Base-by-base conservation (phyloP, 164 flowering plant species). In the Aristolochia contorta region DNA sequence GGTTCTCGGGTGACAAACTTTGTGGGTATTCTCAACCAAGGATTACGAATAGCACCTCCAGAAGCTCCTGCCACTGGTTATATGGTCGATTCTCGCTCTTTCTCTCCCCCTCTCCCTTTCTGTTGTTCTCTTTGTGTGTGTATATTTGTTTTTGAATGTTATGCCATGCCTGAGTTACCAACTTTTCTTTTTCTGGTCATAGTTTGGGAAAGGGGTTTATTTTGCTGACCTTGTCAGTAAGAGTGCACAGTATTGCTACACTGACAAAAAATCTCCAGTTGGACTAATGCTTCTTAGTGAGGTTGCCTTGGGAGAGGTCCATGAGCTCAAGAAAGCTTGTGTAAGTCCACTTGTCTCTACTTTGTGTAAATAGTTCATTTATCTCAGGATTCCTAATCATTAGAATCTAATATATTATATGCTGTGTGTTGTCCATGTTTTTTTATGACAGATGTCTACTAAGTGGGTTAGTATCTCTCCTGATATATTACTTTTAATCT, bases 151-250 rank as follows among this genome's bases (percentile, higher is more conserved):
- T 7, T 41, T 48, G 46, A 13, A 48, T 41, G 7, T 20, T 12
- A 30, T 48, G 45, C 53, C 27, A 25, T 64, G 4, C 19, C 24
- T 63, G 47, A 37, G 43, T 64, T 63, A 14, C 46, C 58, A 14
- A 49, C 16, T 20, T 25, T 37, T 23, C 53, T 45, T 27, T 48
- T 53, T 61, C 25, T 66, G 57, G 20, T 50, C 52, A 72, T 69
- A 91, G 99, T 94, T 94, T 79, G 96, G 97, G 32, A 93, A 93
- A 75, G 99, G 99, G 52, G 51, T 93, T 54, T 94, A 94, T 80
- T 94, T 94, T 77, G 97, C 99, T 63, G 97, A 94, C 72, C 77
- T 94, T 74, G 97, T 91, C 64, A 94, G 97, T 67, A 91, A 94
- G 78, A 94, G 97, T 77, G 97, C 99, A 64, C 97, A 87, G 68